Base-by-base conservation (phyloP, 352 stramenopile species). In the Phytophthora hibernalis region DNA sequence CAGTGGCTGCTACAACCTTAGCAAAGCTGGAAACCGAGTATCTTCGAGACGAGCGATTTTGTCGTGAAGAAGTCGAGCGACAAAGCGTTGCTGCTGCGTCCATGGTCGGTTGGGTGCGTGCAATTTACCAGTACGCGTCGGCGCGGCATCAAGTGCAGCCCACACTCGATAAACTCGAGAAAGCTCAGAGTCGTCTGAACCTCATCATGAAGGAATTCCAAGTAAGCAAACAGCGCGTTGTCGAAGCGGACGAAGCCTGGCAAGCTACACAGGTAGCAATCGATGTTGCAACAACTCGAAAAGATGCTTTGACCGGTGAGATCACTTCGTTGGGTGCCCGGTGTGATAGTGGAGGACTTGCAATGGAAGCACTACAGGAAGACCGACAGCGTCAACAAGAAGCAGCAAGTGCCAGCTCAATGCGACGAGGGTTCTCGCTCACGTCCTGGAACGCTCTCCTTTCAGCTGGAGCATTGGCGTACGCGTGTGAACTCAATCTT, bases 31-130 rank as follows among this genome's bases (percentile, higher is more conserved):
- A 87, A 47, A 59, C 33, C 2, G 75, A 77, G 11, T 94, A 80
- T 58, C 76, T 92, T 2, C 47, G 54, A 5, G 80, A 94, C 31
- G 61, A 76, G 1, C 76, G 77, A 0, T 92, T 94, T 35, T 69
- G 75, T n/a, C 71, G 70, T 10, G 72, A 91, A 68, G 77, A 91
- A 61, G 84, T 94, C 11, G 86, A 90, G 18, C 87, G 87, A 28
- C 86, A 94, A 45, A 92, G 83, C 26, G 74, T 94, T 0, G 86
- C 86, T 8, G 86, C 86, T 10, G 87, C 84, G 35, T 89, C 82
- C 28, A 94, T 94, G 82, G 83, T 91, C 1, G 67, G 86, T 3
- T 94, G 86, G 84, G 84, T 93, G 20, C 70, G 75, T 33, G 84
- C 86, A 1, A 88, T 94, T 40, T 71, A 87, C 26, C 73, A 89